Base-by-base conservation (phyloP, 352 stramenopile species). In the Globisporangium abappressorium region DNA sequence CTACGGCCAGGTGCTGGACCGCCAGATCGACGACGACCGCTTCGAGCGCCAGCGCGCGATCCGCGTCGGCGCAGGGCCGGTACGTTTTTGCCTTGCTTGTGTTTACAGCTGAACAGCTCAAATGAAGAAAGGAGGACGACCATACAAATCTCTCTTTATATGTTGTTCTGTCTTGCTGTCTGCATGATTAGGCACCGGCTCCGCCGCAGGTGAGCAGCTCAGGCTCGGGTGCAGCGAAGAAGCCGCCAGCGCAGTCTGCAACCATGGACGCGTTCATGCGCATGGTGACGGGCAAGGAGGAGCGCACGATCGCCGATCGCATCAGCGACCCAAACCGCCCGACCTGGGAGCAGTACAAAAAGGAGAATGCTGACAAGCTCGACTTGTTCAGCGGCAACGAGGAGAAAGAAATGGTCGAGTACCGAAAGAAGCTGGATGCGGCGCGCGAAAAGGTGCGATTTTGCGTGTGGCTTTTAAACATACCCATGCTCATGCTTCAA, bases 281-380 rank as follows among this genome's bases (percentile, higher is more conserved):
- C 65, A 86, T 98, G 74, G 78, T 98, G 77, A 94, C 92, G 20
- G 95, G 94, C 22, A 93, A 97, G 70, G 91, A 97, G 60, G 92
- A 98, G 74, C 87, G 94, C 70, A 98, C 92, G 20, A 98, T 98
- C 67, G 89, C 90, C 0, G 91, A 98, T 68, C 94, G 95, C 66
- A 90, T 98, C 46, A 93, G 85, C 60, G 95, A 98, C 76, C 83
- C 87, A 64, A 98, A 98, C 69, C 87, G 95, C 47, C 95, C 95
- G 28, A 98, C 94, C 43, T 98, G 95, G 95, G 95, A 98, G 73
- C 90, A 98, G 64, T 98, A 97, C 79, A 98, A 98, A 76, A 97
- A 97, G 70, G 92, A 98, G 66, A 98, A 98, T 68, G 84, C 94
- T 22, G 94, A 98, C 71, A 98, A 97, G 71, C 75, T 98, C 22